Base-by-base conservation (phyloP, 2,329 filamentous ascomycete genomes). In the Bertia moriformis region DNA sequence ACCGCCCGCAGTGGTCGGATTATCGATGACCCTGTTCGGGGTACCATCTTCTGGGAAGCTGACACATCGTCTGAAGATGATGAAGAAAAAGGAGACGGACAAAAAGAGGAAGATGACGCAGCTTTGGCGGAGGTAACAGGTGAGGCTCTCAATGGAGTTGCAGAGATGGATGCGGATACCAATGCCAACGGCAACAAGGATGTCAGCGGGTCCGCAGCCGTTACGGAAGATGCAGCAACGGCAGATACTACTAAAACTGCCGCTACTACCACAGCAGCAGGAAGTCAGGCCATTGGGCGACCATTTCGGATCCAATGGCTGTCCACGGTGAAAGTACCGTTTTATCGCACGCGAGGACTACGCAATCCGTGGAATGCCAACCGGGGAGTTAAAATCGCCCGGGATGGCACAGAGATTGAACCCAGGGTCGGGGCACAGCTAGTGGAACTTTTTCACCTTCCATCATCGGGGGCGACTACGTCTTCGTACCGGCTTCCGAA, bases 351-450 rank as follows among this genome's bases (percentile, higher is more conserved):
- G 0, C 67, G 87, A 45, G 88, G 89, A 0, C 60, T 96, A 40
- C 73, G 88, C 20, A 96, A 96, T 53, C 83, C 86, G 0, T 94
- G 87, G 85, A 96, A 96, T 56, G 83, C 85, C 3, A 94, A 95
- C 51, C 69, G 89, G 39, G 89, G 95, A 53, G 85, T 96, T 44
- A 96, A 96, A 59, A 94, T 96, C 53, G 89, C 89, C 18, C 72
- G 89, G 49, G 89, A 96, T 50, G 89, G 89, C 2, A 96, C 89
- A 0, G 89, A 96, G 56, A 65, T 96, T 39, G 89, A 96, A 57
- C 83, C 88, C 19, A 73, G 67, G 19, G 73, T 93, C 33, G 89
- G 88, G 4, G 73, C 76, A 49, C 75, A 75, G 49, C 62, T 96
- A 40, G 67, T 93, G 44, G 76, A 78, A 36, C 70, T 95, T 50